phyloP scores from a whole-genome alignment of 2,329 filamentous ascomycete genomes.

The Beauveria bassiana region DNA sequence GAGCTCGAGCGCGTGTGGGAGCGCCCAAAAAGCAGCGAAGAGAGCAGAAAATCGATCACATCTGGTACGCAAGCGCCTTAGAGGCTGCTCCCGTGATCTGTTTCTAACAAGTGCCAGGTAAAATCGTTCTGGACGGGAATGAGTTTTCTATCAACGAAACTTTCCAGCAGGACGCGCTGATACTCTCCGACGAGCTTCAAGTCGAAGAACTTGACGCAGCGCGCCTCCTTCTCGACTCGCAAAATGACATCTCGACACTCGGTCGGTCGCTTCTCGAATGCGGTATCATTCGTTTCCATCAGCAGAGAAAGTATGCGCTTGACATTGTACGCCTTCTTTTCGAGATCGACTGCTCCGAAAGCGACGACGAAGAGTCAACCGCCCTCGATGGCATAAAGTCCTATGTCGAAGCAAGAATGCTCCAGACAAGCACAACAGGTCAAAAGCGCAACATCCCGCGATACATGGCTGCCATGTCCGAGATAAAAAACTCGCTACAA shows the following conservation, averaged over 20 bases:
- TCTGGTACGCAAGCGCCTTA: slow-evolving; percentile 40
- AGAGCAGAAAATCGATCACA: slow-evolving; percentile 63
- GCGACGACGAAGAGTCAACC: slow-evolving; percentile 48
- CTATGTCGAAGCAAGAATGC: slow-evolving; percentile 26
- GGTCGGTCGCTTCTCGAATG: slow-evolving; percentile 69
- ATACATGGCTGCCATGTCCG: slow-evolving; percentile 68
- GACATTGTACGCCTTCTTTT: slow-evolving; percentile 78
- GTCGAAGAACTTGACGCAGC: slow-evolving; percentile 85
- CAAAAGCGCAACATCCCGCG: slow-evolving; percentile 61
- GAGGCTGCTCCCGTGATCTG: not conserved
- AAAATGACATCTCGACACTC: slow-evolving; percentile 58
- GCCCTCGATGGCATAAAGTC: slow-evolving; percentile 26
- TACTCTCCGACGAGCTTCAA: slow-evolving; percentile 80
- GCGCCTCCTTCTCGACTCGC: slow-evolving; percentile 64
- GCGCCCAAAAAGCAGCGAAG: slow-evolving; percentile 65
- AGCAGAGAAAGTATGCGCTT: slow-evolving; percentile 72
- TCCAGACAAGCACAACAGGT: slow-evolving; percentile 26
- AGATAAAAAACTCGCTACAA: slow-evolving; percentile 70
- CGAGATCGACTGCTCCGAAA: slow-evolving; percentile 49
- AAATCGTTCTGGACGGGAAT: slow-evolving; percentile 62
- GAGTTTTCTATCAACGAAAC: slow-evolving; percentile 78
- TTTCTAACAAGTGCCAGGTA: slow-evolving; percentile 47
- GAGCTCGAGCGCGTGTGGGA: slow-evolving; percentile 67
- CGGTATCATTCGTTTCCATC: slow-evolving; percentile 81
- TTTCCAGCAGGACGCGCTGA: slow-evolving; percentile 75